Conservation (phyloP, 495 filamentous ascomycete genomes). For the Beverwykella pulmonaria region DNA sequence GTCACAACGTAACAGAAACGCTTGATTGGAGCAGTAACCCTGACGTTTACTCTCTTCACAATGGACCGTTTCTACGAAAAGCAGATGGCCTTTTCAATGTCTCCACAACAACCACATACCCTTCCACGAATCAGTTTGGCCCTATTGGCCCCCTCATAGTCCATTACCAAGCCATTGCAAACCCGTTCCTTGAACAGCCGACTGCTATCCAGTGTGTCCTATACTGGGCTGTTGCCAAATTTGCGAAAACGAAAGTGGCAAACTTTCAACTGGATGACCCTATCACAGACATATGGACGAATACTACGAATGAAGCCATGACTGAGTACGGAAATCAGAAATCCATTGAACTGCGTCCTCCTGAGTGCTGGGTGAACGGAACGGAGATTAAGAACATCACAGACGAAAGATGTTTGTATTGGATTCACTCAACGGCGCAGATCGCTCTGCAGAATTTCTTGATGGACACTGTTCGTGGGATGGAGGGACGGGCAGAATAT, state of each 20-base stretch:
- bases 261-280: slow-evolving; percentile 13
- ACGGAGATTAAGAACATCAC: not conserved
- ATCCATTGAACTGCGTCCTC: slow-evolving; percentile 3
- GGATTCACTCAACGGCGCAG: slow-evolving; percentile 5
- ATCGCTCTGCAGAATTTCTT: slow-evolving; percentile 22
- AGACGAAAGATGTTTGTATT: slow-evolving; percentile 9
- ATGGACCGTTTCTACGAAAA: slow-evolving; percentile 8
- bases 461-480: not conserved
- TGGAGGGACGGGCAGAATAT: not conserved
- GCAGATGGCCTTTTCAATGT: slow-evolving; percentile 5
- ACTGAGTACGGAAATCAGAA: slow-evolving; percentile 11
- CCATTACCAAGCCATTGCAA: slow-evolving; percentile 19
- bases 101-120: slow-evolving; percentile 12
- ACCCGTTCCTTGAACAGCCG: slow-evolving; percentile 5
- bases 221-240: slow-evolving; percentile 21
- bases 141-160: slow-evolving; percentile 16
- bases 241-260: slow-evolving; percentile 3
- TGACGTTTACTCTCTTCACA: not conserved
- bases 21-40: slow-evolving; percentile 3
- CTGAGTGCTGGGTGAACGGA: slow-evolving; percentile 21
- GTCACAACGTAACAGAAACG: slow-evolving; percentile 4
- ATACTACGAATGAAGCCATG: slow-evolving; percentile 9
- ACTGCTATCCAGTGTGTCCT: slow-evolving; percentile 20
- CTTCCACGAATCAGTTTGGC: not conserved
- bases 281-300: not conserved